Evolutionary conservation across 352 stramenopile genomes (phyloP).

Genomic region (Phytophthora nicotianae): DNA sequence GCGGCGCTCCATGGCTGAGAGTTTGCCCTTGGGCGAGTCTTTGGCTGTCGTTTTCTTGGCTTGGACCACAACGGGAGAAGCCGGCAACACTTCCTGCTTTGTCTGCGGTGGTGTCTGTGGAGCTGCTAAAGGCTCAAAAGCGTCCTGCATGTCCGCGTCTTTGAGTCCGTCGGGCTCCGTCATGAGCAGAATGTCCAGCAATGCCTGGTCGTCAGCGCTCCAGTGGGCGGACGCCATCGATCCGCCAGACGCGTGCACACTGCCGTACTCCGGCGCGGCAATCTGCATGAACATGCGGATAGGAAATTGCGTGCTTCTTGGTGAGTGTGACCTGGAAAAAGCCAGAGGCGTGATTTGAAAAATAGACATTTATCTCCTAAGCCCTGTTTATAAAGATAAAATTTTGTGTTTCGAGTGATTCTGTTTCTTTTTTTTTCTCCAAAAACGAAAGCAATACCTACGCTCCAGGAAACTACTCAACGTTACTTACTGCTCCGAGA

Average conservation of each 20-base stretch:
- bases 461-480: no score
- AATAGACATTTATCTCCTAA: background rate
- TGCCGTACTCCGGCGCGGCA: conserved; percentile 13
- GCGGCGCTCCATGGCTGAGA: conserved; percentile 60
- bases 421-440: no score
- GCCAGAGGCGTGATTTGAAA: background rate
- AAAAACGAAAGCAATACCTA: no score
- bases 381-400: background rate
- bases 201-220: conserved; percentile 42
- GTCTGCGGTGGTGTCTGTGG: background rate
- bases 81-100: conserved; percentile 7
- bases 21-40: conserved; percentile 35
- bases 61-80: conserved; percentile 7
- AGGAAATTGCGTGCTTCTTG: background rate
- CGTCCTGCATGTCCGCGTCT: conserved; percentile 14
- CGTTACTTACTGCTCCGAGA: background rate
- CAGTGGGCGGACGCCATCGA: conserved; percentile 15
- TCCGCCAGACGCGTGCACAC: conserved; percentile 7
- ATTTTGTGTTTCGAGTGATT: no score
- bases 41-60: conserved; percentile 7
- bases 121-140: background rate
- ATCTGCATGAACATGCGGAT: conserved; percentile 25
- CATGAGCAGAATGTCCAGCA: conserved; percentile 41
- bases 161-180: conserved; percentile 12
- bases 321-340: background rate